These are phyloP conservation scores for Primulina huaijiensis DNA, from an alignment of 257 asterid genomes.

Conservation along the genomic window DNA sequence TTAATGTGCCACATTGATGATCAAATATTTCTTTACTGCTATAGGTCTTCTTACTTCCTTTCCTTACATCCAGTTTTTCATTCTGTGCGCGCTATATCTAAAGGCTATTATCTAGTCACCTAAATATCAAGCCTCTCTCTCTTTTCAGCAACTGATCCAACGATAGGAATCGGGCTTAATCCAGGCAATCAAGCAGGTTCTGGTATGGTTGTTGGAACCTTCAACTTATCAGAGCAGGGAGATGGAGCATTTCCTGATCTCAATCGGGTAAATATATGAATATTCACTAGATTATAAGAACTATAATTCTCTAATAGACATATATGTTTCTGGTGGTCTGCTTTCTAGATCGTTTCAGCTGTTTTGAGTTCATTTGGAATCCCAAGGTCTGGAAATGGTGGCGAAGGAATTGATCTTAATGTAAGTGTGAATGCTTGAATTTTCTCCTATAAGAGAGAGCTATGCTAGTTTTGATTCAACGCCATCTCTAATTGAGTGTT, in stretches of 20 bases:
- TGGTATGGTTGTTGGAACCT: conserved; percentile 74
- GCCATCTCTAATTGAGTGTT: conserved; percentile 23
- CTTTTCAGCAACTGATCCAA: conserved; percentile 55
- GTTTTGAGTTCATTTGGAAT: conserved; percentile 63
- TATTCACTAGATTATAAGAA: conserved; percentile 11
- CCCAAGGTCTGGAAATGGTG: conserved; percentile 54
- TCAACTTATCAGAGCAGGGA: conserved; percentile 75
- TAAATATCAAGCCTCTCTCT: conserved; percentile 28
- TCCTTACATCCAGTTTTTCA: conserved; percentile 10
- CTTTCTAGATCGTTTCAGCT: conserved; percentile 66
- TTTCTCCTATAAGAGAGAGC: background rate
- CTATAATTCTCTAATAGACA: conserved; percentile 18
- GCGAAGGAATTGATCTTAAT: conserved; percentile 72
- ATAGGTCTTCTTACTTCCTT: conserved; percentile 3
- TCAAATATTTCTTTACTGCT: background rate
- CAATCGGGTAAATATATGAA: conserved; percentile 55
- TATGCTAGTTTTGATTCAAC: conserved; percentile 6
- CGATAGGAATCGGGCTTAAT: conserved; percentile 44
- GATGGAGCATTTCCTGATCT: conserved; percentile 78
- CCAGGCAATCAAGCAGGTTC: conserved; percentile 50
- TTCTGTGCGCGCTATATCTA: conserved; percentile 12
- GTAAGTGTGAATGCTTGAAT: conserved; percentile 45
- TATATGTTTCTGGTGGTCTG: conserved; percentile 18
- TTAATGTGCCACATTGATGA: background rate
- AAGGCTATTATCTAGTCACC: conserved; percentile 20